Conservation (phyloP, 345 rosid genomes). For the Physaria fendleri region DNA sequence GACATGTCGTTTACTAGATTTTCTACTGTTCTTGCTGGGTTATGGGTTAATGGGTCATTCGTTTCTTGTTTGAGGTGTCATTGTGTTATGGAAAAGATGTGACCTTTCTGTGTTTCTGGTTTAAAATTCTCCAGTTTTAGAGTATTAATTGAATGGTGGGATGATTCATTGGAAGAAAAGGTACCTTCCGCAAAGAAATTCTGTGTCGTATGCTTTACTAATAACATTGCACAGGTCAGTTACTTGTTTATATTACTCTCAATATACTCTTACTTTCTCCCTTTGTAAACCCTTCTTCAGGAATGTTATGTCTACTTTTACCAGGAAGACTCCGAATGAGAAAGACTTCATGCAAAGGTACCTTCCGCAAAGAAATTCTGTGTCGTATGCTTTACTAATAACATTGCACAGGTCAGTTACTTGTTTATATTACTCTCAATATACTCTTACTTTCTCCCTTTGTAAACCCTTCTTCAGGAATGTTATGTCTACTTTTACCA, state of each 20-base stretch:
- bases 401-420: conserved; percentile 55
- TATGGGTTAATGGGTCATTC: not conserved
- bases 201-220: conserved; percentile 80
- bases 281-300: conserved; percentile 3
- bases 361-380: conserved; percentile 76
- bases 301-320: not conserved
- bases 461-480: conserved; percentile 7
- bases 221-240: conserved; percentile 66
- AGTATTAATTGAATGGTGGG: not conserved
- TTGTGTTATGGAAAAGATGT: not conserved
- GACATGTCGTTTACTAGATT: not conserved
- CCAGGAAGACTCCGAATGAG: conserved; percentile 57
- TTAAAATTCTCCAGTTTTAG: not conserved
- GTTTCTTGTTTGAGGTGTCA: not conserved
- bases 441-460: not conserved
- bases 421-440: not conserved
- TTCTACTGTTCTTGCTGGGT: not conserved
- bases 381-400: conserved; percentile 76
- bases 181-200: conserved; percentile 72
- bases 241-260: not conserved
- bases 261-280: not conserved
- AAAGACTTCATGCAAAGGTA: conserved; percentile 78
- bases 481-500: conserved; percentile 15
- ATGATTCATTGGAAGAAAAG: too few relatives aligned
- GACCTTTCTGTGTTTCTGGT: not conserved